Conservation (phyloP, 306 rosid species). For the Quillaja saponaria region DNA sequence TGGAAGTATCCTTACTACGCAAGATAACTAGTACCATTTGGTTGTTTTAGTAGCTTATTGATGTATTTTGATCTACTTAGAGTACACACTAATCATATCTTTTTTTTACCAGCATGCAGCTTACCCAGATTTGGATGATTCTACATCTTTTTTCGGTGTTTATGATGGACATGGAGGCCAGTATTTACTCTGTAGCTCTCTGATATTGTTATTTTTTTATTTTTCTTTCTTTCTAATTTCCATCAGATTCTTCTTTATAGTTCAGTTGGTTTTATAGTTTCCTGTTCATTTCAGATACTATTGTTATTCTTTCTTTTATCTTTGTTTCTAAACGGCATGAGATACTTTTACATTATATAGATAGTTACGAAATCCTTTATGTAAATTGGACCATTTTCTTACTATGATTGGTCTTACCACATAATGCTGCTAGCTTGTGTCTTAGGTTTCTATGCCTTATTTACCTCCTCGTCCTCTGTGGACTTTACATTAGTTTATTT, state of each 20-base stretch:
- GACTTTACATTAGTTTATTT: too few species aligned
- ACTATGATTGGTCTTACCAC: too few species aligned
- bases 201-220: background rate
- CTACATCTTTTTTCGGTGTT: slow-evolving; percentile 92
- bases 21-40: background rate
- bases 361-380: too few species aligned
- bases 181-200: slow-evolving; percentile 21
- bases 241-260: too few species aligned
- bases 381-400: too few species aligned
- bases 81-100: slow-evolving; percentile 11
- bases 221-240: too few species aligned
- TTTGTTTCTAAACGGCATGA: too few species aligned
- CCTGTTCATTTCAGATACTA: slow-evolving; percentile 6
- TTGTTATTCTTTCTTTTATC: too few species aligned
- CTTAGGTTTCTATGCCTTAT: too few species aligned
- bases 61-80: slow-evolving; percentile 8
- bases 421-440: too few species aligned
- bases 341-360: too few species aligned
- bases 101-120: slow-evolving; percentile 83
- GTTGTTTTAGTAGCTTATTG: slow-evolving; percentile 18
- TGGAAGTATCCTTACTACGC: slow-evolving; percentile 15
- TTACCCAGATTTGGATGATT: slow-evolving; percentile 65
- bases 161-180: slow-evolving; percentile 98
- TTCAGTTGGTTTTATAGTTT: slow-evolving; percentile 6
- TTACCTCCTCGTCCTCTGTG: too few species aligned